A percentile compares a stretch with the other conserved stretches of the same genome.
phyloP scores from a whole-genome alignment of 2,329 filamentous ascomycete genomes.

The Teratosphaeria epicoccoides region DNA sequence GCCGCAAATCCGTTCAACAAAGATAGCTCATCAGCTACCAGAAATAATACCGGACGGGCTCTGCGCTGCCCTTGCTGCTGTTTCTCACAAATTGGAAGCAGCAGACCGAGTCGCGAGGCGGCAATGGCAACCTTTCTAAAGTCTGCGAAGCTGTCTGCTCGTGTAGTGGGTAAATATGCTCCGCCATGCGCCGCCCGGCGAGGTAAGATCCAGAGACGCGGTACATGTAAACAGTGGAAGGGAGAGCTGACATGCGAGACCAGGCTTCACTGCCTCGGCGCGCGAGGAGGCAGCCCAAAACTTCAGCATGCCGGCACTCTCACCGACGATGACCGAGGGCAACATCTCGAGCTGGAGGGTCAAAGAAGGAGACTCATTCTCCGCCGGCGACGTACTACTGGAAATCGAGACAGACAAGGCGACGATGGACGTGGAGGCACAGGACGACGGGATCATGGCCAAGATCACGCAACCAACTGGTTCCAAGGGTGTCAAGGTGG shows the following conservation, averaged over 20 bases:
- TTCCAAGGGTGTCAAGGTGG: constrained; percentile 66
- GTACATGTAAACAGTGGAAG: background rate
- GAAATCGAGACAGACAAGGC: constrained; percentile 94
- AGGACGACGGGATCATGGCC: constrained; percentile 76
- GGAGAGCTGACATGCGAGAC: background rate
- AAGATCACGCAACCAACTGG: constrained; percentile 70
- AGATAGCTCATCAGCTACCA: constrained; percentile 8
- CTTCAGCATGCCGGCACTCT: constrained; percentile 84
- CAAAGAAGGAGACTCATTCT: constrained; percentile 75
- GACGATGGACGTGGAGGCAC: constrained; percentile 88
- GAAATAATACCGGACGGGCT: background rate
- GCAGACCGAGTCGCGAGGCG: background rate
- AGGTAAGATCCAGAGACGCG: constrained; percentile 13
- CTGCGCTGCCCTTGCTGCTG: constrained; percentile 8
- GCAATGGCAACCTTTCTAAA: constrained; percentile 22
- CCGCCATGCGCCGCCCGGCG: constrained; percentile 14
- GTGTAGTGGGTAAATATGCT: constrained; percentile 20
- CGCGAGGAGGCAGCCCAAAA: constrained; percentile 60
- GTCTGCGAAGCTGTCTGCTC: constrained; percentile 19
- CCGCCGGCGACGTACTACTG: constrained; percentile 73
- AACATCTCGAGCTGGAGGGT: constrained; percentile 78
- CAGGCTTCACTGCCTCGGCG: constrained; percentile 19
- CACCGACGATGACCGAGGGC: constrained; percentile 88
- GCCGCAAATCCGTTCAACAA: constrained; percentile 7
- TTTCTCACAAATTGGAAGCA: background rate